A percentile compares a stretch with the other conserved stretches of the same genome.
phyloP scores from a whole-genome alignment of 31 red algal genomes.

The Porphyra umbilicalis region DNA sequence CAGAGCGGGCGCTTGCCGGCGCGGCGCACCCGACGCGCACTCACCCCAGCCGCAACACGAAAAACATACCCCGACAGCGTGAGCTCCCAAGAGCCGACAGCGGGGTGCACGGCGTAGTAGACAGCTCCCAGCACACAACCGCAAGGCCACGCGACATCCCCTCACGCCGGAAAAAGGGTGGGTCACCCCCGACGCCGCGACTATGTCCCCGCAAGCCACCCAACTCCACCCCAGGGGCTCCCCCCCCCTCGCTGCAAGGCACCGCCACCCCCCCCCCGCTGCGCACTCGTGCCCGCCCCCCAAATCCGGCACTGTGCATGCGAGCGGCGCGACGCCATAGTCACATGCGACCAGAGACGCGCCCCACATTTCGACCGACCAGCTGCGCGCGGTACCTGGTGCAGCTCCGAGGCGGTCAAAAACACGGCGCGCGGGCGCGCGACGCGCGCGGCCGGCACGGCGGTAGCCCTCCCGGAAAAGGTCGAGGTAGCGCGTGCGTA shows the following conservation, averaged over 20 bases:
- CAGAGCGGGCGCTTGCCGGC: no score
- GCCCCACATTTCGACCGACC: conserved; percentile 45
- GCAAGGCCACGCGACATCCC: no score
- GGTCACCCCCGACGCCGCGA: no score
- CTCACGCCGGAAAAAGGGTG: no score
- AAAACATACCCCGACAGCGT: no score
- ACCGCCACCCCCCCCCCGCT: background rate
- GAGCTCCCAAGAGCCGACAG: no score
- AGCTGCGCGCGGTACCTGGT: conserved; percentile 48
- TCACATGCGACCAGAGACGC: conserved; percentile 29
- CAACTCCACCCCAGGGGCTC: background rate
- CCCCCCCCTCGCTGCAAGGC: background rate
- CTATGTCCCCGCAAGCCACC: no score
- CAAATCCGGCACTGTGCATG: conserved; percentile 17
- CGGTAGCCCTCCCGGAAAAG: conserved; percentile 14
- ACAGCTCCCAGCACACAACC: no score
- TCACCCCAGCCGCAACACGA: no score
- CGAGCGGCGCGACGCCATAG: conserved; percentile 14
- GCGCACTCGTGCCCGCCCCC: conserved; percentile 6
- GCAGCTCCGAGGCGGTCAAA: conserved; percentile 48
- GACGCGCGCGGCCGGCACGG: conserved; percentile 14
- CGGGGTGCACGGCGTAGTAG: no score
- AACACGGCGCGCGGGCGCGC: conserved; percentile 10
- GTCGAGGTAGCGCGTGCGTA: conserved; percentile 12
- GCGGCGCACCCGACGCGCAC: no score